A percentile compares a stretch with the other conserved stretches of the same genome.
These are phyloP conservation scores for Cairneyella variabilis DNA, from an alignment of 495 filamentous ascomycete species.

Conservation along the genomic window DNA sequence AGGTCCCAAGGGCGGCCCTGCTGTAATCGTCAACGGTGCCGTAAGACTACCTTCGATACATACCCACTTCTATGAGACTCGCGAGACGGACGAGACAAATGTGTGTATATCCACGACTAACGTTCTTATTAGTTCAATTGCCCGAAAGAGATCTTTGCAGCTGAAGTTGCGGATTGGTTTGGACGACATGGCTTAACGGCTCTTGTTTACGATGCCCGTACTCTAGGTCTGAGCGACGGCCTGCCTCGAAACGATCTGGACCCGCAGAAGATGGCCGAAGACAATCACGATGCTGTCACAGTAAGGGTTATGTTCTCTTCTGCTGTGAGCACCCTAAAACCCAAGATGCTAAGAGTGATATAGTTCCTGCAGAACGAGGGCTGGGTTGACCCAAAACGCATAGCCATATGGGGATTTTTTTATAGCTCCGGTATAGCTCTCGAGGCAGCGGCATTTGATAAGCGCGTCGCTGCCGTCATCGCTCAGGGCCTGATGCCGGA, in stretches of 20 bases:
- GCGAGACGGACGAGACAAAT: background rate
- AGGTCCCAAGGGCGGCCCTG: slow-evolving; percentile 20
- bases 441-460: slow-evolving; percentile 28
- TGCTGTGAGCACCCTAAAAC: too few species aligned
- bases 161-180: slow-evolving; percentile 30
- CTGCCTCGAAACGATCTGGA: slow-evolving; percentile 32
- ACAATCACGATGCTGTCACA: slow-evolving; percentile 33
- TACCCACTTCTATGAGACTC: background rate
- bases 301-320: too few species aligned
- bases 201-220: slow-evolving; percentile 34
- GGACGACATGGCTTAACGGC: slow-evolving; percentile 24
- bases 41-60: slow-evolving; percentile 4
- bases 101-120: background rate
- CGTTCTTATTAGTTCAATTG: slow-evolving; percentile 4
- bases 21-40: slow-evolving; percentile 23
- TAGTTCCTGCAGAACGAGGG: slow-evolving; percentile 20
- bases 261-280: slow-evolving; percentile 26
- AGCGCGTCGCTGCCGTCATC: slow-evolving; percentile 22
- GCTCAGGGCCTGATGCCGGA: slow-evolving; percentile 23
- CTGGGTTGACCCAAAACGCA: slow-evolving; percentile 27
- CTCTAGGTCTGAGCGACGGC: slow-evolving; percentile 35
- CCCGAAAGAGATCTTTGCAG: slow-evolving; percentile 8
- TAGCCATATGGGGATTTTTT: slow-evolving; percentile 49
- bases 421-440: slow-evolving; percentile 29
- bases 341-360: too few species aligned